These are phyloP conservation scores for Neoconidiobolus thromboides DNA, from an alignment of 371 early-diverging fungal genomes.

Conservation along the genomic window DNA sequence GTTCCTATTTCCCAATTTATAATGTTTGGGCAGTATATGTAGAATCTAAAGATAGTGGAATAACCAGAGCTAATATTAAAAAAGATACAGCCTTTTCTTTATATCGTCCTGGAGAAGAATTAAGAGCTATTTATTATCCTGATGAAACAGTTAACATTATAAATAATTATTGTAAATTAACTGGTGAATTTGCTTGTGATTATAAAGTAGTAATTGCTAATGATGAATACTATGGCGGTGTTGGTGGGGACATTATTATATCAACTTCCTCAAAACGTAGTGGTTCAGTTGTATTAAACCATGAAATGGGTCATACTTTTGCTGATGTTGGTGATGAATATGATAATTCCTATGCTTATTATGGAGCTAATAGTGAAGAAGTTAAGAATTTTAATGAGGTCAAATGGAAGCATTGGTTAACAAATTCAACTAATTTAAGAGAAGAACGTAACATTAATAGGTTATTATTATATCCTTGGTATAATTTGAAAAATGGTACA, in stretches of 20 bases:
- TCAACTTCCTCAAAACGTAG: constrained; percentile 26
- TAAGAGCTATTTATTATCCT: constrained; percentile 33
- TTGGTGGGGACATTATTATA: constrained; percentile 40
- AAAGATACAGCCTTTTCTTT: constrained; percentile 31
- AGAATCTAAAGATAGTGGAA: constrained; percentile 24
- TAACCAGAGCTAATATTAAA: constrained; percentile 20
- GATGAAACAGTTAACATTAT: constrained; percentile 10
- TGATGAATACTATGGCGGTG: constrained; percentile 32
- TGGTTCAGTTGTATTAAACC: constrained; percentile 30
- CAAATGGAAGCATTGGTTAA: constrained; percentile 32
- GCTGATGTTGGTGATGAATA: constrained; percentile 31
- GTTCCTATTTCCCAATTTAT: constrained; percentile 24
- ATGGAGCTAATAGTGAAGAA: constrained; percentile 22
- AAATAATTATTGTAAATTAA: not conserved
- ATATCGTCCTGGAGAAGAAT: constrained; percentile 34
- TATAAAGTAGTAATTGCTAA: constrained; percentile 33
- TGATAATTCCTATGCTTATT: constrained; percentile 34
- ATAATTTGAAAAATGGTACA: constrained; percentile 25
- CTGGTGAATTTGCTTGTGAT: constrained; percentile 16
- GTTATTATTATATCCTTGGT: constrained; percentile 28
- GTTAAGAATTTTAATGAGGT: constrained; percentile 9
- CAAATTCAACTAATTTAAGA: constrained; percentile 10
- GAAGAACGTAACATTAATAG: constrained; percentile 17
- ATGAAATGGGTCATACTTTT: constrained; percentile 35
- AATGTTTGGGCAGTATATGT: constrained; percentile 34